These are phyloP conservation scores for Actinomortierella ambigua DNA, from an alignment of 371 early-diverging fungal genomes.

Conservation along the genomic window DNA sequence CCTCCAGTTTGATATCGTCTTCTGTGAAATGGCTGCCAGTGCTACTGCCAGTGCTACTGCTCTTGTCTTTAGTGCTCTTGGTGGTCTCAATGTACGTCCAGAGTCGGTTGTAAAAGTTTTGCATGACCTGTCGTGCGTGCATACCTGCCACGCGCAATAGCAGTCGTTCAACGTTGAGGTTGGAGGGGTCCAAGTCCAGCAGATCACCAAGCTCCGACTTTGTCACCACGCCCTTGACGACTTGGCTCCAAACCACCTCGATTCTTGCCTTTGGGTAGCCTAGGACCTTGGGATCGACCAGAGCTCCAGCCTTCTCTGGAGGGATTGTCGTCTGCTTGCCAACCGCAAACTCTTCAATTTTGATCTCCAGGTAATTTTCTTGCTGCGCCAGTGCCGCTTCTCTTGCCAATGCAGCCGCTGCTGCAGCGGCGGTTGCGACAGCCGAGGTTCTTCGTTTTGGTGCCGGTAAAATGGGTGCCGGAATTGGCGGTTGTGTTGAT, in stretches of 20 bases:
- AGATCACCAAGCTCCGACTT: constrained; percentile 10
- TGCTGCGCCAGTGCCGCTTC: constrained; percentile 15
- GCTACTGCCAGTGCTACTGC: too few relatives aligned
- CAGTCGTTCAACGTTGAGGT: constrained; percentile 55
- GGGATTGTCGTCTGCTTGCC: constrained; percentile 15
- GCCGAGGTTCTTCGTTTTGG: constrained; percentile 23
- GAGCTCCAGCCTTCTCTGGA: constrained; percentile 34
- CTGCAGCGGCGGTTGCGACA: constrained; percentile 3
- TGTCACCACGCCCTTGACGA: constrained; percentile 26
- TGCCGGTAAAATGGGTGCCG: constrained; percentile 6
- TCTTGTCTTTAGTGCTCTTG: constrained; percentile 7
- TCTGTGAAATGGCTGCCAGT: constrained; percentile 18
- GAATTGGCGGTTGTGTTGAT: constrained; percentile 9
- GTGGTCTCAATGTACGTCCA: constrained; percentile 24
- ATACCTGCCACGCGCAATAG: constrained; percentile 55
- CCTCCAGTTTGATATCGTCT: constrained; percentile 32
- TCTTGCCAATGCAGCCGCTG: constrained; percentile 6
- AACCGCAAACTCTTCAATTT: constrained; percentile 24
- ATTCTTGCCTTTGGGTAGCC: constrained; percentile 38
- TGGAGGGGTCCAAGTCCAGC: constrained; percentile 49
- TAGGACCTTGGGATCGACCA: constrained; percentile 37
- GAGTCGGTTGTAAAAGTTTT: constrained; percentile 52
- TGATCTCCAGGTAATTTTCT: constrained; percentile 38
- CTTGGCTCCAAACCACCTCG: constrained; percentile 45
- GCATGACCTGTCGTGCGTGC: constrained; percentile 55